Conservation (phyloP, 2,329 filamentous ascomycete genomes). For the Arthroderma sp. region DNA sequence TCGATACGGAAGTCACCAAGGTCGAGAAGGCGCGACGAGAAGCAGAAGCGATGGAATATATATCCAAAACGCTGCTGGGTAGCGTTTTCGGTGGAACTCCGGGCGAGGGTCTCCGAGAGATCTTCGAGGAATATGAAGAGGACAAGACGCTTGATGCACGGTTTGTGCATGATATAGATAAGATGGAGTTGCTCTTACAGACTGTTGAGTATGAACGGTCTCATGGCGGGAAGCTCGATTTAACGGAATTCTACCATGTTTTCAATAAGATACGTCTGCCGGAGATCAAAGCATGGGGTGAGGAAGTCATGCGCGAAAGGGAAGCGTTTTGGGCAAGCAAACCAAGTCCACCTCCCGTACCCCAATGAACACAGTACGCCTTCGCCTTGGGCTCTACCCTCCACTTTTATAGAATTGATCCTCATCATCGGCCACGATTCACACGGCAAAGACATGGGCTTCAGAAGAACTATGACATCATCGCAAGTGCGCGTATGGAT, state of each 20-base stretch:
- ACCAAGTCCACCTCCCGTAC: slow-evolving; percentile 15
- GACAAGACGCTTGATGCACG: slow-evolving; percentile 67
- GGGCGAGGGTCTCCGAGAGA: slow-evolving; percentile 57
- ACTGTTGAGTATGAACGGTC: slow-evolving; percentile 91
- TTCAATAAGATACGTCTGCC: slow-evolving; percentile 58
- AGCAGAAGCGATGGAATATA: slow-evolving; percentile 80
- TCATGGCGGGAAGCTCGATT: slow-evolving; percentile 53
- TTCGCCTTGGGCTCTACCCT: neutral
- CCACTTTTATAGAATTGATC: neutral
- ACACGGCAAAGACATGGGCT: too few species aligned
- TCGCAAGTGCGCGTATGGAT: too few species aligned
- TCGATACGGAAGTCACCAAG: slow-evolving; percentile 67
- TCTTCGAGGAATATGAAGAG: slow-evolving; percentile 97
- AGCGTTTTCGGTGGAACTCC: slow-evolving; percentile 59
- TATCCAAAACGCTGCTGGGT: slow-evolving; percentile 60
- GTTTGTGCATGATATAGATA: slow-evolving; percentile 95
- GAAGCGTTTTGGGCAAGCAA: slow-evolving; percentile 56
- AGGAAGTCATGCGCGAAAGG: slow-evolving; percentile 63
- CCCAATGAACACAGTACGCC: neutral
- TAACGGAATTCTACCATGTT: slow-evolving; percentile 80
- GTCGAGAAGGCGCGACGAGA: slow-evolving; percentile 81
- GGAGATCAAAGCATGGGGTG: slow-evolving; percentile 71
- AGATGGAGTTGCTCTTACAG: slow-evolving; percentile 87
- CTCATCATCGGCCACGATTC: too few species aligned
- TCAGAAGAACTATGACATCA: too few species aligned